These are phyloP conservation scores for Pulveroboletus sp. DNA, from an alignment of 768 basidiomycete genomes.

Conservation along the genomic window DNA sequence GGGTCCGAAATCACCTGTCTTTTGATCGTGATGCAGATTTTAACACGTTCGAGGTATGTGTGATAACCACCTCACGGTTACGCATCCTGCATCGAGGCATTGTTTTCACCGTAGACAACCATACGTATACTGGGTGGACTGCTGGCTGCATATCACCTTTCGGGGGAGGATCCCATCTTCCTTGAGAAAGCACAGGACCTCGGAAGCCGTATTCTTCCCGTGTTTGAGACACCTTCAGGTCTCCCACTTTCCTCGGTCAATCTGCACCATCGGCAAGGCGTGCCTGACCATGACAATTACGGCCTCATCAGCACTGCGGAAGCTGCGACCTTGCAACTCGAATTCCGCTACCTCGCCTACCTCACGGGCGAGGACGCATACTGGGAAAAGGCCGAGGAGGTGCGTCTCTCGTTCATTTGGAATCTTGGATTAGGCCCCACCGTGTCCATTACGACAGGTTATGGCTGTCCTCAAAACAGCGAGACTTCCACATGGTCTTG, in stretches of 20 bases:
- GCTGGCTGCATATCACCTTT: slow-evolving; percentile 80
- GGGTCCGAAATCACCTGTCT: slow-evolving; percentile 66
- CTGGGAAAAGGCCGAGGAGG: slow-evolving; percentile 79
- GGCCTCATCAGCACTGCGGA: slow-evolving; percentile 80
- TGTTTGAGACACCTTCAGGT: slow-evolving; percentile 78
- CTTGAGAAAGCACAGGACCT: slow-evolving; percentile 79
- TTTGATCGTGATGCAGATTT: slow-evolving; percentile 79
- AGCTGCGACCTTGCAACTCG: slow-evolving; percentile 85
- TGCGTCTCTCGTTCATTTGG: slow-evolving; percentile 23
- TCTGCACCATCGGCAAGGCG: slow-evolving; percentile 56
- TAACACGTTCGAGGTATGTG: slow-evolving; percentile 86
- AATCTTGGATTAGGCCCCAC: no score
- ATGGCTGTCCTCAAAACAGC: slow-evolving; percentile 70
- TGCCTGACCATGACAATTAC: slow-evolving; percentile 55
- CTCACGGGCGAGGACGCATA: slow-evolving; percentile 76
- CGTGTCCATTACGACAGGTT: slow-evolving; percentile 35
- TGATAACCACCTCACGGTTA: background rate
- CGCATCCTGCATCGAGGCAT: slow-evolving; percentile 1
- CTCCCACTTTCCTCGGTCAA: slow-evolving; percentile 83
- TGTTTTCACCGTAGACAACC: slow-evolving; percentile 59
- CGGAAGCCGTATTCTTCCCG: slow-evolving; percentile 80
- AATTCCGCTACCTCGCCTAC: slow-evolving; percentile 83
- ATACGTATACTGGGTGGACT: slow-evolving; percentile 92
- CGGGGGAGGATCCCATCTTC: slow-evolving; percentile 62
- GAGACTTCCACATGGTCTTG: slow-evolving; percentile 67